These are phyloP conservation scores for Fusarium palustre DNA, from an alignment of 2,329 filamentous ascomycete genomes.

Conservation along the genomic window DNA sequence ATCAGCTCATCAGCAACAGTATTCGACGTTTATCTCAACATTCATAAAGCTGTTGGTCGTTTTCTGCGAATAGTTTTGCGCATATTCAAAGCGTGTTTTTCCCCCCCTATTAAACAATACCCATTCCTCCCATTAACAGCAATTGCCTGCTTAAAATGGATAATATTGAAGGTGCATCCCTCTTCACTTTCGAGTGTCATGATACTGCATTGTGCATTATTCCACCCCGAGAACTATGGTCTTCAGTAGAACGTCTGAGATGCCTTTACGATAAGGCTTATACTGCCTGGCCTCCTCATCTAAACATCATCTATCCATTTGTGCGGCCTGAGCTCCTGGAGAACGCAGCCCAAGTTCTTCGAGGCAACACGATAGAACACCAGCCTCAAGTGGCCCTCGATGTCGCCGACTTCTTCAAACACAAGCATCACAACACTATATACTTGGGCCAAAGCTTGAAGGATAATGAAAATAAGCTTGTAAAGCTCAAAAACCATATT, in stretches of 20 bases:
- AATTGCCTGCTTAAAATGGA: conserved; percentile 18
- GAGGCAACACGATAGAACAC: conserved; percentile 25
- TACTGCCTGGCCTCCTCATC: conserved; percentile 72
- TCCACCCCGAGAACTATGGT: conserved; percentile 62
- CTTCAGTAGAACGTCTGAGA: conserved; percentile 65
- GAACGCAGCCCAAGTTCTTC: conserved; percentile 53
- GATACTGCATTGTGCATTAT: conserved; percentile 72
- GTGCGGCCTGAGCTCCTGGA: conserved; percentile 61
- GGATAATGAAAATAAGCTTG: conserved; percentile 38
- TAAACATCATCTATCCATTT: conserved; percentile 76
- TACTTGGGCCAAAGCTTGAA: conserved; percentile 51
- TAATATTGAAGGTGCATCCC: background rate
- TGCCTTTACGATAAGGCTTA: conserved; percentile 72
- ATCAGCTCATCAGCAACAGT: background rate
- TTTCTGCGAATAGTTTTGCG: background rate
- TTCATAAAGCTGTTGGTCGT: background rate
- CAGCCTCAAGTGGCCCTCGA: conserved; percentile 52
- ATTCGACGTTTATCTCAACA: background rate
- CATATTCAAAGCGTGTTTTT: background rate
- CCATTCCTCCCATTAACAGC: background rate
- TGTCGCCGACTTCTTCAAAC: conserved; percentile 60
- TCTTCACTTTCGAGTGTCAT: conserved; percentile 53
- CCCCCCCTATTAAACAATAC: background rate
- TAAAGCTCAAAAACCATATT: conserved; percentile 51
- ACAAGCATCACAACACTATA: conserved; percentile 63